Conservation (phyloP, 306 rosid species). For the Cucurbita ficifolia region DNA sequence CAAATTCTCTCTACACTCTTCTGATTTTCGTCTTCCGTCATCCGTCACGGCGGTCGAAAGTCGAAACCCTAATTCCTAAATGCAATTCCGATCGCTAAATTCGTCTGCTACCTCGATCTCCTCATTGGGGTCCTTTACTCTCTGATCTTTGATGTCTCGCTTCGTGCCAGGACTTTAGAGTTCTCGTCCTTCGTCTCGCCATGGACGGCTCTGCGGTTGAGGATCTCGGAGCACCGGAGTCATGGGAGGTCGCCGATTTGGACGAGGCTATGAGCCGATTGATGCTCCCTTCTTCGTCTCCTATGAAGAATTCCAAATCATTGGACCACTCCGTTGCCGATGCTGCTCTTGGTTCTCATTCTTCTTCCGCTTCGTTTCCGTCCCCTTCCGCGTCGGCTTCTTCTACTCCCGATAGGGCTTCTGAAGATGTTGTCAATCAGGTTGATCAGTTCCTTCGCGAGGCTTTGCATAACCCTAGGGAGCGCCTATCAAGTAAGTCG, state of each 20-base stretch:
- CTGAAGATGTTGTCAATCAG: slow-evolving; percentile 48
- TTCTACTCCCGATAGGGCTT: slow-evolving; percentile 14
- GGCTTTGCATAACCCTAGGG: slow-evolving; percentile 91
- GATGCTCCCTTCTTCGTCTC: slow-evolving; percentile 44
- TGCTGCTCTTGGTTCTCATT: background rate
- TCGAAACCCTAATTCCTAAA: slow-evolving; percentile 5
- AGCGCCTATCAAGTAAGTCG: slow-evolving; percentile 68
- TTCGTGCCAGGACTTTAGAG: background rate
- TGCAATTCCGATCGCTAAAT: slow-evolving; percentile 17
- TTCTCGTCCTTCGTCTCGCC: slow-evolving; percentile 10
- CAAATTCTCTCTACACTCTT: slow-evolving; percentile 30
- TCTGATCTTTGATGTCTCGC: background rate
- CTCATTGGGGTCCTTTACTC: background rate
- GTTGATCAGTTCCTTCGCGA: slow-evolving; percentile 90
- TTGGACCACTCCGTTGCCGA: slow-evolving; percentile 1
- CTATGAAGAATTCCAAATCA: slow-evolving; percentile 24
- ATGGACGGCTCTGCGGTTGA: slow-evolving; percentile 89
- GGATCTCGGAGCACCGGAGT: slow-evolving; percentile 89
- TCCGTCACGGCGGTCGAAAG: background rate
- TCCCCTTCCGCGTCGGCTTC: slow-evolving; percentile 11
- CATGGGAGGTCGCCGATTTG: slow-evolving; percentile 91
- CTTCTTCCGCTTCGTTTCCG: slow-evolving; percentile 9
- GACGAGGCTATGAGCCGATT: slow-evolving; percentile 72
- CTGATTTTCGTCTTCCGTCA: background rate
- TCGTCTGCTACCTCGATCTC: slow-evolving; percentile 6